Evolutionary conservation across 108 stramenopile genomes (phyloP), one percentile per base, ranked within the genome.

Genomic region (Parmales sp.): DNA sequence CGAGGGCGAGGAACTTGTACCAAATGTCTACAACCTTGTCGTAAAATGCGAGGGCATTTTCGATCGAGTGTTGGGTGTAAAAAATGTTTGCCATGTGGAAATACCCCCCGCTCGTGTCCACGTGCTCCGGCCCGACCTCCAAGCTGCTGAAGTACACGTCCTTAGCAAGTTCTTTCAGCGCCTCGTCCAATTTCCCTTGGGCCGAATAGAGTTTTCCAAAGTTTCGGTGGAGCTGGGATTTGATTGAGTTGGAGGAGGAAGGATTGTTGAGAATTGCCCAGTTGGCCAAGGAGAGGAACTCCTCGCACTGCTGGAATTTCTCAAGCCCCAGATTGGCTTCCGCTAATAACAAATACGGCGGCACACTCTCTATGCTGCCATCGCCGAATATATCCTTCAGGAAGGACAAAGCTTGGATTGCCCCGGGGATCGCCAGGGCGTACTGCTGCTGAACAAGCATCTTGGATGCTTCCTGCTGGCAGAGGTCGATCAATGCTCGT

Each of bases 11-110:
- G 39, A 76, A 80, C 63, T 82, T 82, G 77, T 82, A 82, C 81
- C 81, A 82, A 22, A 78, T 72, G 38, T 82, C 81, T 19, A 82
- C 80, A 8, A 82, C 80, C 43, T 82, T 82, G 65, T 82, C 80
- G 65, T 76, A 82, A 28, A 82, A 73, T 37, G 81, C 81, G n/a
- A 82, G 75, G 4, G 81, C 77, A 39, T 51, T 77, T 31, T 80
- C 75, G n/a, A 78, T 64, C 68, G 68, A 50, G 26, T 64, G 67
- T 48, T 83, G 82, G 7, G 72, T 65, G 45, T 77, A 76, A 50
- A 83, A 83, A 18, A 81, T 76, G 44, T 68, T 70, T 29, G 75
- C 82, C 44, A 81, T 70, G 65, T 77, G 72, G 68, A 81, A 83
- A 45, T 76, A 83, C 0, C 82, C 82, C 19, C 65, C 69, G 16